Base-by-base conservation (phyloP, 2,329 filamentous ascomycete genomes). In the Pestalotiopsis sp. region DNA sequence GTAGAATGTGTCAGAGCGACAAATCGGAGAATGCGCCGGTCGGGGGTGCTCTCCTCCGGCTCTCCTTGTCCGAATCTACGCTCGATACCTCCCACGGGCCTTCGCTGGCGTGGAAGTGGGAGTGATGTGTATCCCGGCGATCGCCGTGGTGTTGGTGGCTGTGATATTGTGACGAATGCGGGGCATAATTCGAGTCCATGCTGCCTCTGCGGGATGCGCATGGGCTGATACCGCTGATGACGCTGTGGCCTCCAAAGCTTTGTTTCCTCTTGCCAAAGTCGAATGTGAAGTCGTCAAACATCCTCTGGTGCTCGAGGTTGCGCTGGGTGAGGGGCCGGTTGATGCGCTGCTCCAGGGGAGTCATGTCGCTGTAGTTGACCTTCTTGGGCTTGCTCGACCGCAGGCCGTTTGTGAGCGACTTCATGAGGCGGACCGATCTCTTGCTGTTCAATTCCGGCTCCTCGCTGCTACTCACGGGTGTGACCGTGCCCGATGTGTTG, bases 281-380 rank as follows among this genome's bases (percentile, higher is more conserved):
- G 74, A 75, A 79, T 61, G 77, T 74, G 66, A 79, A 78, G 23
- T 72, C 68, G 65, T 68, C 74, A 14, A 79, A 67, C 38, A 79
- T 68, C 68, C 76, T 77, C 68, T 78, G 77, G 69, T 79, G 76
- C 67, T 78, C 77, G 31, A 78, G 71, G 64, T 79, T 79, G 65
- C 78, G 75, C 11, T 72, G 71, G 2, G 76, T 78, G 68, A 79
- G 77, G 25, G 76, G 77, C 39, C 74, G 75, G 70, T 78, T 72
- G 14, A 78, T 71, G 61, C 75, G 45, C 45, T 20, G 17, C 45
- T 52, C 45, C 6, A 52, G 45, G 71, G n/a, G 74, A 66, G 38
- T 69, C 70, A 25, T 61, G 17, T 36, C 23, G 13, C n/a, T 36
- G 4, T 45, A 7, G 25, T 67, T 68, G 14, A 25, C 49, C 56